phyloP scores from a whole-genome alignment of 179 eudicot genomes.

The Silene coronaria region DNA sequence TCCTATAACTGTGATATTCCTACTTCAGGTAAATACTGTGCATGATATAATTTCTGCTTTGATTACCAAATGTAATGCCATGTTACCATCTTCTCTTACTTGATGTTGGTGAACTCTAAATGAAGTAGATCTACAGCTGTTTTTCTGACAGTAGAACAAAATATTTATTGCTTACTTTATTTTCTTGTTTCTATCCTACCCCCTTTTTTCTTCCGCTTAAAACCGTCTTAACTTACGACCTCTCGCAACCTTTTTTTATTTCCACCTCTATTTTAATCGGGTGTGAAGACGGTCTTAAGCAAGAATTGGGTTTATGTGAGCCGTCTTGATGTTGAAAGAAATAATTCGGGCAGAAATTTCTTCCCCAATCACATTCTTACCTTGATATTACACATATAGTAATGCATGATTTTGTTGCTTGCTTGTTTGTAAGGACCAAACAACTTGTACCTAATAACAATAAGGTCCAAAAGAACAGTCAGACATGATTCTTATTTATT shows the following conservation, averaged over 20 bases:
- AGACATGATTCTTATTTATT: neutral
- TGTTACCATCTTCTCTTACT: neutral
- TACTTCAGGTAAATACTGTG: slow-evolving; percentile 13
- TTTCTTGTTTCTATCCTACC: neutral
- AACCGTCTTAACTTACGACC: no score
- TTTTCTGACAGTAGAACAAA: slow-evolving; percentile 2
- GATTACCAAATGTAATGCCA: slow-evolving; percentile 7
- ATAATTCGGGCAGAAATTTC: neutral
- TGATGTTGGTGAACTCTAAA: neutral
- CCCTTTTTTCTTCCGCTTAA: neutral
- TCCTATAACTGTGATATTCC: neutral
- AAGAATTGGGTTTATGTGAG: no score
- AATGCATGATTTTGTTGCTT: neutral
- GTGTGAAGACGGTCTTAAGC: no score
- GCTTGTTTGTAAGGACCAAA: neutral
- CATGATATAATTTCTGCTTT: neutral
- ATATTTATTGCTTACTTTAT: neutral
- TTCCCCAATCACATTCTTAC: neutral
- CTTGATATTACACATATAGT: neutral
- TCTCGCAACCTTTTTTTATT: no score
- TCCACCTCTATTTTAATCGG: no score
- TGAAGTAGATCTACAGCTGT: slow-evolving; percentile 6
- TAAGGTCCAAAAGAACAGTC: slow-evolving; percentile 10
- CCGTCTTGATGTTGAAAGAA: neutral
- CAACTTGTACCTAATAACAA: slow-evolving; percentile 10